phyloP scores from a whole-genome alignment of 495 filamentous ascomycete genomes.

The Penicillium coprophilum region DNA sequence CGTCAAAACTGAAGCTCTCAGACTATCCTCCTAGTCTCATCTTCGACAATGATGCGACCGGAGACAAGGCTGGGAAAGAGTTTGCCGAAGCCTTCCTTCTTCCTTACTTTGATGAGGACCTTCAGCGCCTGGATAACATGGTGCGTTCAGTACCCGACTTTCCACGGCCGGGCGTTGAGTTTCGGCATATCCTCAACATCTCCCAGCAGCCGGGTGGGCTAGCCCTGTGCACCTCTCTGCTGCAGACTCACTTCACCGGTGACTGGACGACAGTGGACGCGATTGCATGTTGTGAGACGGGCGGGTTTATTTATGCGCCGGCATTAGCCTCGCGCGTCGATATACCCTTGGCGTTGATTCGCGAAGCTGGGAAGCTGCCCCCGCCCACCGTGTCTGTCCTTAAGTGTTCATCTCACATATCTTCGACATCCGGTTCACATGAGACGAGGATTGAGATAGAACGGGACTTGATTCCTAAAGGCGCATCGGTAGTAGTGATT shows the following conservation, averaged over 20 bases:
- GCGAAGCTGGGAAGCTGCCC: slow-evolving; percentile 60
- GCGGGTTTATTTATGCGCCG: slow-evolving; percentile 59
- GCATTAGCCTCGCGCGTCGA: slow-evolving; percentile 47
- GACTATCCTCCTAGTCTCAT: slow-evolving; percentile 46
- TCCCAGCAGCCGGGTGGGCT: slow-evolving; percentile 55
- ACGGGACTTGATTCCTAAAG: slow-evolving; percentile 42
- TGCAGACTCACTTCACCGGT: slow-evolving; percentile 48
- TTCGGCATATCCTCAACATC: slow-evolving; percentile 61
- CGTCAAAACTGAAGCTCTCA: slow-evolving; percentile 30
- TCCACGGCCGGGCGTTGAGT: slow-evolving; percentile 52
- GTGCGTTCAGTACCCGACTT: slow-evolving; percentile 51
- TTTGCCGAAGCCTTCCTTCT: slow-evolving; percentile 51
- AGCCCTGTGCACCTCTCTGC: slow-evolving; percentile 52
- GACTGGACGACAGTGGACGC: slow-evolving; percentile 49
- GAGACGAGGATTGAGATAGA: slow-evolving; percentile 55
- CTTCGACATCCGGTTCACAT: slow-evolving; percentile 34
- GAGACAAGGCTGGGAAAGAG: slow-evolving; percentile 35
- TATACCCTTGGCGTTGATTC: slow-evolving; percentile 54
- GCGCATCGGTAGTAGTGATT: slow-evolving; percentile 55
- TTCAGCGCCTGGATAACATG: slow-evolving; percentile 53
- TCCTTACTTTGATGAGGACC: slow-evolving; percentile 50
- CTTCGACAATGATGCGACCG: slow-evolving; percentile 51
- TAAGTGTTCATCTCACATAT: slow-evolving; percentile 45
- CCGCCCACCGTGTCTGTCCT: slow-evolving; percentile 53
- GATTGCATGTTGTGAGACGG: slow-evolving; percentile 56